Base-by-base conservation (phyloP, 2,329 filamentous ascomycete genomes). In the Raffaelea arxii region DNA sequence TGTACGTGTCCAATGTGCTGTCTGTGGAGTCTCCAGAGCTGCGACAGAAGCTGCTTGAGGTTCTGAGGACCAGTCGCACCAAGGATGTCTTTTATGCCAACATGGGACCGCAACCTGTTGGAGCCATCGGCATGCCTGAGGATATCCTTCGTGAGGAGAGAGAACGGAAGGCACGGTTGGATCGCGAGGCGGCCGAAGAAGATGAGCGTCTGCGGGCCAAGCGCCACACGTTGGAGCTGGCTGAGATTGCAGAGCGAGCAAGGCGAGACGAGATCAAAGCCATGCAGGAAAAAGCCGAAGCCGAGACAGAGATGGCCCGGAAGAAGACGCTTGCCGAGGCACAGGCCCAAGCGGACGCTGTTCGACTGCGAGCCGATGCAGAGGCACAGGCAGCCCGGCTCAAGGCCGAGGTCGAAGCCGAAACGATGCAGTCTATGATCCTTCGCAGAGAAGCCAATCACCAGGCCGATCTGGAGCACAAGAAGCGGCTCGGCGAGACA, bases 1-100 rank as follows among this genome's bases (percentile, higher is more conserved):
- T 78, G 64, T 84, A 84, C 56, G 68, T 80, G 19, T 55, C 59
- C 30, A 72, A 70, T 38, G 58, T 77, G 1, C 53, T 77, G 6
- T 38, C 41, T 19, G 58, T 62, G 66, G 69, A 21, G 47, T 9
- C 5, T 16, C 18, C 9, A 24, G 27, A 36, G 16, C 2, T 55
- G 12, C 65, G 63, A 6, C 58, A 66, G 0, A 59, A 68, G 36
- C 67, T 80, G 2, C 54, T 78, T 25, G 54, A 56, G 1, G 62
- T 79, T 3, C 66, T 80, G 22, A 66, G 65, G 6, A 68, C 69
- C 41, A 78, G 76, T 52, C 70, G 76, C 12, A 71, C 68, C 5
- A 59, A 59, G 7, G 74, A 79, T 50, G 66, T 75, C 4, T 80
- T 68, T 56, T 79, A 76, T 57, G 70, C 74, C 39, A 70, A 71